Conservation (phyloP, 2,329 filamentous ascomycete species). For the Lachnellula suecica region DNA sequence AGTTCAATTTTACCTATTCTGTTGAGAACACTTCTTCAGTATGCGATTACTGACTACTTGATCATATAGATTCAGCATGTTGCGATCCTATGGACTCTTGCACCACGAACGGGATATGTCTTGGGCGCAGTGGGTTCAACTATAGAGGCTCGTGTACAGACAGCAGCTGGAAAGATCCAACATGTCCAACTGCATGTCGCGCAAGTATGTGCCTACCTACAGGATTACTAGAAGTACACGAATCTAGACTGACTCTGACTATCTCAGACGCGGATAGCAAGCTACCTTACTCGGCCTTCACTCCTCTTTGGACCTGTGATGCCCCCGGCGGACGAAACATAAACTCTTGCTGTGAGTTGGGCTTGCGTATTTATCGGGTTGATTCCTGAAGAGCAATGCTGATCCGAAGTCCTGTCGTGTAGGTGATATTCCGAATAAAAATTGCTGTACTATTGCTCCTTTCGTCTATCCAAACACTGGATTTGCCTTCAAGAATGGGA, state of each 20-base stretch:
- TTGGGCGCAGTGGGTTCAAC: constrained; percentile 12
- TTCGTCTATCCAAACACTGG: constrained; percentile 9
- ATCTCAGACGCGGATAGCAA: constrained; percentile 10
- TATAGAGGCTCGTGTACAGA: constrained; percentile 19
- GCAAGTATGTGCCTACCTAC: constrained; percentile 8
- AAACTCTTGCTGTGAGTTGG: constrained; percentile 9
- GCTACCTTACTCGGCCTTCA: constrained; percentile 7
- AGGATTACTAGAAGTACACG: not conserved
- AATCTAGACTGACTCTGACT: not conserved
- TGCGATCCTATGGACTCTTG: constrained; percentile 17
- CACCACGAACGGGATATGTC: constrained; percentile 11
- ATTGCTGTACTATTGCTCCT: constrained; percentile 13
- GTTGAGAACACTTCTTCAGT: too few relatives aligned
- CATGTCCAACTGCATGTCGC: constrained; percentile 7
- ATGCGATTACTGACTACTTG: too few relatives aligned
- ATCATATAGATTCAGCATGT: constrained; percentile 11
- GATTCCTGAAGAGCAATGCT: too few relatives aligned
- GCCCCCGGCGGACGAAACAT: not conserved
- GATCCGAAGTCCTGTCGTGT: too few relatives aligned
- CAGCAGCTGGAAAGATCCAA: constrained; percentile 10
- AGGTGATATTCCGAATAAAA: constrained; percentile 2
- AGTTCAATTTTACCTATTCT: too few relatives aligned
- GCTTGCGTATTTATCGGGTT: too few relatives aligned
- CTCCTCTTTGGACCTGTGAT: constrained; percentile 10
- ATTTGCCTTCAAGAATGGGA: constrained; percentile 8